These are phyloP conservation scores for Papiliotrema terrestris DNA, from an alignment of 1,284 basidiomycete genomes.

Conservation along the genomic window DNA sequence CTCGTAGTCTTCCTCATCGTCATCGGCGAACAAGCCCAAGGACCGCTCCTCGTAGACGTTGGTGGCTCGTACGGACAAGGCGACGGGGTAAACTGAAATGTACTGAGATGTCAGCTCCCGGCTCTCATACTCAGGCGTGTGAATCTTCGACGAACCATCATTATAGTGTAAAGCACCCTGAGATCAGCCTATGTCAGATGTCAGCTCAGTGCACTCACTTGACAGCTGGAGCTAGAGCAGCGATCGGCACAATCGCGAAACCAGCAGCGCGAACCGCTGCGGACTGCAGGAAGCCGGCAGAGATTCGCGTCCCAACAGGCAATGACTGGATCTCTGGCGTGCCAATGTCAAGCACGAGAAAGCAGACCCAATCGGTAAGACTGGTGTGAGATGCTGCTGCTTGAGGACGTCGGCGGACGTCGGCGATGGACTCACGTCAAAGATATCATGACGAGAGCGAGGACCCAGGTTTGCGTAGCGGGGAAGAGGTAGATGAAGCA, in stretches of 20 bases:
- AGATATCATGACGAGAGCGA: conserved; percentile 62
- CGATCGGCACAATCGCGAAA: conserved; percentile 69
- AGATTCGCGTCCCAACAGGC: conserved; percentile 64
- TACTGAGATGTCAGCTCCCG: conserved; percentile 38
- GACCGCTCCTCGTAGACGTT: conserved; percentile 95
- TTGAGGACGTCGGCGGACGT: not conserved
- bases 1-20: conserved; percentile 52
- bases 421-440: conserved; percentile 60
- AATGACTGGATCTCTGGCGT: conserved; percentile 68
- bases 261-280: conserved; percentile 81
- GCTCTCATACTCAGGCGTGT: not conserved
- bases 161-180: conserved; percentile 77
- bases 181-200: conserved; percentile 19
- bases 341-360: conserved; percentile 83
- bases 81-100: conserved; percentile 54
- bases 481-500: conserved; percentile 96
- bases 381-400: conserved; percentile 46
- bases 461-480: conserved; percentile 91
- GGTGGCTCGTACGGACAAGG: conserved; percentile 82
- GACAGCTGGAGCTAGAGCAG: conserved; percentile 74
- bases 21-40: conserved; percentile 66
- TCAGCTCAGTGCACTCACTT: conserved; percentile 58
- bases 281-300: conserved; percentile 66
- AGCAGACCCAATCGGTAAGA: conserved; percentile 78
- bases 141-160: conserved; percentile 66